Base-by-base conservation (phyloP, 2,329 filamentous ascomycete genomes). In the Westerdykella aurantiaca region DNA sequence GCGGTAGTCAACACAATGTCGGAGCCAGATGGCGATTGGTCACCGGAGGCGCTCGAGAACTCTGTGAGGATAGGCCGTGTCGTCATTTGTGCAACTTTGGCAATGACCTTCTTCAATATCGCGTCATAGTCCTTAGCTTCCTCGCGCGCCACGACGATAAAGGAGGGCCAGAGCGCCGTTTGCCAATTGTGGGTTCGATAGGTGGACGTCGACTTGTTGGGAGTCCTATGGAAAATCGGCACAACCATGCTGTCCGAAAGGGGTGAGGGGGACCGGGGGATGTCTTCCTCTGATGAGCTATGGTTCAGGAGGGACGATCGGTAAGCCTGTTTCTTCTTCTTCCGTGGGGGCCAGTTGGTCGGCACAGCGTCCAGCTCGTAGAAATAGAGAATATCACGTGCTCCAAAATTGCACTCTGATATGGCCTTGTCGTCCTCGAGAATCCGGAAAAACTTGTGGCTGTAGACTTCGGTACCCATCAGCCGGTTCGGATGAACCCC, bases 391-490 rank as follows among this genome's bases (percentile, higher is more conserved):
- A 85, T 79, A 45, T 86, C 85, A 17, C 69, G 72, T 0, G 60
- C 50, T 18, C 72, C 67, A 42, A 96, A 90, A 40, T 71, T 71
- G 38, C 83, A 80, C 44, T 95, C 89, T 0, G 82, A 81, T 9
- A 90, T 81, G 6, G 74, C 71, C 16, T 54, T 52, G 10, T 53
- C 47, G 56, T 96, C 86, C 18, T 88, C 79, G 52, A 93, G 89
- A 39, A 88, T 77, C 61, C 89, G 91, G 73, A 90, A 97, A 66
- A 96, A 90, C 55, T 84, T 88, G 53, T 81, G 75, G 54, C 81
- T 85, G 64, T 88, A 95, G 40, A 94, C 81, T 58, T 98, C 93
- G 1, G 81, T 83, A 12, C 83, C 82, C 60, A 95, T 81, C n/a
- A 96, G 63, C 11, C 80, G 78, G 38, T 82, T 76, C 39, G 74